These are phyloP conservation scores for Dovyalis caffra DNA, from an alignment of 345 rosid genomes.

Conservation along the genomic window DNA sequence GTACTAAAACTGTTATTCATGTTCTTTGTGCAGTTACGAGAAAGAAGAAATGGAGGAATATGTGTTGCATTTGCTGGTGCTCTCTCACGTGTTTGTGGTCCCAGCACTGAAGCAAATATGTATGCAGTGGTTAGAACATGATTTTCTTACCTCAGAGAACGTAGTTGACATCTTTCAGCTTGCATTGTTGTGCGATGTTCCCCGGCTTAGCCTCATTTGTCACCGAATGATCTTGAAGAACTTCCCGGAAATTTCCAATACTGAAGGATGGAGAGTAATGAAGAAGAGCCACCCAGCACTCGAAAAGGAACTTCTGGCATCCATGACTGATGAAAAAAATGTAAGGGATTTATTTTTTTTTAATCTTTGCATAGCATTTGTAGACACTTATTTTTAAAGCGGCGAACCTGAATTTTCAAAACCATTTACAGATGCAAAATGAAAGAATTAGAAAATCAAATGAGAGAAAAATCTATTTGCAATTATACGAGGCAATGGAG, in stretches of 20 bases:
- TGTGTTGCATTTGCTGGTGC: conserved; percentile 62
- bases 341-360: conserved; percentile 21
- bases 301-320: conserved; percentile 61
- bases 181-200: conserved; percentile 71
- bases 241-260: conserved; percentile 42
- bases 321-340: conserved; percentile 50
- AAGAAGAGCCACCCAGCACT: conserved; percentile 76
- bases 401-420: background rate
- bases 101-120: conserved; percentile 67
- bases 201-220: conserved; percentile 63
- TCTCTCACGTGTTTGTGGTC: conserved; percentile 71
- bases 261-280: conserved; percentile 85
- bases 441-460: conserved; percentile 50
- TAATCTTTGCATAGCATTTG: background rate
- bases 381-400: background rate
- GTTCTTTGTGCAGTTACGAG: conserved; percentile 59
- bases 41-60: conserved; percentile 60
- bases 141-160: conserved; percentile 63
- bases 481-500: conserved; percentile 85
- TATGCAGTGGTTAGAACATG: conserved; percentile 57
- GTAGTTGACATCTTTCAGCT: conserved; percentile 83
- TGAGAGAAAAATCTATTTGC: conserved; percentile 63
- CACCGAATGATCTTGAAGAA: conserved; percentile 64
- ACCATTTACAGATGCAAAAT: conserved; percentile 42
- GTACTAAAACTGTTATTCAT: conserved; percentile 10